Conservation (phyloP, 1,139 yeast species). For the Debaryomyces psychrophilus region DNA sequence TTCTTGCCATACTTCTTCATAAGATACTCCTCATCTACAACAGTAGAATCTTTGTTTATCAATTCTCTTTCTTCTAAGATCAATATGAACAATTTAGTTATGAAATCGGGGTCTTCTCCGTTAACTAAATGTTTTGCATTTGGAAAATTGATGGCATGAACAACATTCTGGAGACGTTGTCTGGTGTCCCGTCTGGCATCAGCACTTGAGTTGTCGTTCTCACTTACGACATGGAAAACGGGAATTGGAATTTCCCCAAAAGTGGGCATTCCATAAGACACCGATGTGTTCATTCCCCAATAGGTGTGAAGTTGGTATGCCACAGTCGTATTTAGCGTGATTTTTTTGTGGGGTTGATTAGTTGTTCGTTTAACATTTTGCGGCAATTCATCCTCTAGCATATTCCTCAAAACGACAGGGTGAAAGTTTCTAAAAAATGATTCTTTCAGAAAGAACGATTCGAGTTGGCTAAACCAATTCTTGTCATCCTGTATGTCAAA, state of each 20-base stretch:
- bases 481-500: conserved; percentile 14
- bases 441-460: conserved; percentile 35
- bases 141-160: conserved; percentile 28
- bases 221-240: conserved; percentile 16
- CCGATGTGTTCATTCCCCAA: conserved; percentile 8
- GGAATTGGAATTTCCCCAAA: conserved; percentile 13
- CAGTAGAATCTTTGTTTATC: neutral
- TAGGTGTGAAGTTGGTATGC: conserved; percentile 12
- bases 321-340: conserved; percentile 12
- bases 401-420: conserved; percentile 41
- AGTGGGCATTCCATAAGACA: conserved; percentile 3
- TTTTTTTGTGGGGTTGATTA: neutral
- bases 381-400: conserved; percentile 32
- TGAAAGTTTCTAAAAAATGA: conserved; percentile 49
- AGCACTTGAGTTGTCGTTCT: conserved; percentile 13
- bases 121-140: conserved; percentile 50
- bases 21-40: conserved; percentile 3
- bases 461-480: conserved; percentile 30
- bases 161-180: neutral
- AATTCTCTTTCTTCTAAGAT: conserved; percentile 1
- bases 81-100: conserved; percentile 13
- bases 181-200: conserved; percentile 2
- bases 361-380: neutral
- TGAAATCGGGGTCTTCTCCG: conserved; percentile 49
- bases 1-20: conserved; percentile 4